A percentile compares a stretch with the other conserved stretches of the same genome.
These are phyloP conservation scores for Linum lewisii DNA, from an alignment of 345 rosid species.

Conservation along the genomic window DNA sequence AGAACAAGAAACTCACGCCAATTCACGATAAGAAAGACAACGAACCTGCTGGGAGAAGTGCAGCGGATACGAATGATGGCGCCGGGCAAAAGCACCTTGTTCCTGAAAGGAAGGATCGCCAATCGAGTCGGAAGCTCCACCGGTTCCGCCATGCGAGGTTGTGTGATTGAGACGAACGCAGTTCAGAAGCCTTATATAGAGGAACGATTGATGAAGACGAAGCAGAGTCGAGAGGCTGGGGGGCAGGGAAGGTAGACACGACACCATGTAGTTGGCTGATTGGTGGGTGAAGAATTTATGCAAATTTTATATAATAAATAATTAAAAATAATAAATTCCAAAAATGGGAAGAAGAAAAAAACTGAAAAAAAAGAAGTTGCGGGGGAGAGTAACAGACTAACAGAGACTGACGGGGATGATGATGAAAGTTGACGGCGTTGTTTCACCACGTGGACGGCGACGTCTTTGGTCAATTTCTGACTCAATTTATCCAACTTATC, in stretches of 20 bases:
- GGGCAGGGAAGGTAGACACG: not conserved
- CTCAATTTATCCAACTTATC: too few relatives aligned
- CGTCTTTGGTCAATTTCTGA: too few relatives aligned
- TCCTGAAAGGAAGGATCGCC: constrained; percentile 91
- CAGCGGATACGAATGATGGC: constrained; percentile 98
- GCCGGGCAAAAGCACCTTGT: constrained; percentile 96
- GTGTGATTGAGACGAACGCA: not conserved
- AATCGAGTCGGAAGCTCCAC: constrained; percentile 90
- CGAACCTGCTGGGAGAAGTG: constrained; percentile 85
- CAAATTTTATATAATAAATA: too few relatives aligned
- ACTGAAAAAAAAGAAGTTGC: too few relatives aligned
- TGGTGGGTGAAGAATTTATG: not conserved
- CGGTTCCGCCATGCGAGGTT: constrained; percentile 57
- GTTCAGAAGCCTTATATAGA: not conserved
- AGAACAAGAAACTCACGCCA: too few relatives aligned
- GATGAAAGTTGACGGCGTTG: too few relatives aligned
- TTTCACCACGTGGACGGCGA: too few relatives aligned
- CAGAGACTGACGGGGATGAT: too few relatives aligned
- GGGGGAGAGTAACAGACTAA: too few relatives aligned
- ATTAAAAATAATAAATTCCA: too few relatives aligned
- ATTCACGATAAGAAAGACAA: not conserved
- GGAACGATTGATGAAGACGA: not conserved
- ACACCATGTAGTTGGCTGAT: not conserved
- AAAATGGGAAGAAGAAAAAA: too few relatives aligned
- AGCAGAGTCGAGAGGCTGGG: not conserved